Base-by-base conservation (phyloP, 495 filamentous ascomycete species). In the Pseudevernia furfuracea region DNA sequence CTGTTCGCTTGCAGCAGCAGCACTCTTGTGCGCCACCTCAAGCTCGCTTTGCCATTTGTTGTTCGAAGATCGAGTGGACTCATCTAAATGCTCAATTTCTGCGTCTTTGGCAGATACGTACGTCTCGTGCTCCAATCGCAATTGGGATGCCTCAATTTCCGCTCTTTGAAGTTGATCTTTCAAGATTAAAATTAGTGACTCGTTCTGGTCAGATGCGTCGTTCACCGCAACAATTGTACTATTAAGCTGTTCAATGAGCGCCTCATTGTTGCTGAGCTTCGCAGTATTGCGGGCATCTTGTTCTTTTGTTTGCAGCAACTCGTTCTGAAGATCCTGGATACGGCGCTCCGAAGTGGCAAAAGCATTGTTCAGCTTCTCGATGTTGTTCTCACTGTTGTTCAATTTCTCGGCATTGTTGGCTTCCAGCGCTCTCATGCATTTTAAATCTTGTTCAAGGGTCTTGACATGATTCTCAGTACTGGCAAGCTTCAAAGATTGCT, bases 401-500 rank as follows among this genome's bases (percentile, higher is more conserved):
- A 32, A 39, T 34, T 41, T 59, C 56, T 64, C 57, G 32, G 23
- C 19, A 48, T 44, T 34, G 25, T 28, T 41, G 56, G 14, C 38
- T 48, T 41, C 30, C 39, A 55, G 32, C 41, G 10, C 55, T 38
- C 25, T 64, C 21, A 64, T 28, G 32, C 43, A 34, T 12, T 17
- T 15, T 1, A 48, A 15, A 44, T 68, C 58, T 37, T 30, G 1
- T 60, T 66, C 59, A 30, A 66, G 30, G 37, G 25, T 25, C 6
- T 53, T 53, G 5, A 52, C 32, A 21, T 34, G 58, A 15, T 10
- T 30, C 17, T 49, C 39, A 41, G 46, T 34, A 43, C n/a, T 34
- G 10, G 60, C 57, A 57, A 70, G 57, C 53, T 61, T 63, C 25
- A 46, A 39, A 10, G 39, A 37, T 46, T 69, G 60, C 15, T 66